Base-by-base conservation (phyloP, 2,329 filamentous ascomycete species). In the Trichoderma harzianum region DNA sequence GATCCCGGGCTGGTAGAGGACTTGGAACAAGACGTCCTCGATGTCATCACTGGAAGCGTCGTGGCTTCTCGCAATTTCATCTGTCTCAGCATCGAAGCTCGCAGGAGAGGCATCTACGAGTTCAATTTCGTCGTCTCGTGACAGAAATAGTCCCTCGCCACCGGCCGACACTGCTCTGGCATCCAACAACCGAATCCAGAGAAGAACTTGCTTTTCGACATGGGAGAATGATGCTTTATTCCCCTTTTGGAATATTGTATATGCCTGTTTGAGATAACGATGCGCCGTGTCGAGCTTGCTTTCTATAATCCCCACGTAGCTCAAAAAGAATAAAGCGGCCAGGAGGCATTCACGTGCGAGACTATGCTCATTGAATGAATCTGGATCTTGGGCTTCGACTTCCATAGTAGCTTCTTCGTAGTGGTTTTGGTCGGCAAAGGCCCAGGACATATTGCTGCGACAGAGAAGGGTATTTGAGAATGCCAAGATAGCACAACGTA, bases 151-250 rank as follows among this genome's bases (percentile, higher is more conserved):
- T 0, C 87, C 87, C 70, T 88, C 86, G 1, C 87, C 86, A 3
- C 87, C 87, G 1, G 86, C 87, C 3, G 86, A 86, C 14, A 88
- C 86, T 5, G 87, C 86, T 11, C 86, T 82, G 1, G 85, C 86
- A 74, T 89, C 87, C 3, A 89, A 80, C 3, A 89, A 79, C 4
- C 86, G 84, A 43, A 89, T 82, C 87, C 86, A 89, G 3, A 84
- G 84, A 39, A 89, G 80, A 0, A 88, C 75, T 10, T 85, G 83
- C 72, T 83, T 82, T 74, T 88, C 86, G 3, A 82, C 74, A 1
- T 79, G 73, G 2, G 79, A 78, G 53, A 85, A 80, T 14, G 78
- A 77, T 5, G 74, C 72, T 71, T 83, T 82, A 21, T 82, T 79
- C 26, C 80, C 81, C n/a, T 77, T 78, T 70, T 83, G 83, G 70